These are phyloP conservation scores for Mollisia scopiformis DNA, from an alignment of 2,329 filamentous ascomycete species.

Conservation along the genomic window DNA sequence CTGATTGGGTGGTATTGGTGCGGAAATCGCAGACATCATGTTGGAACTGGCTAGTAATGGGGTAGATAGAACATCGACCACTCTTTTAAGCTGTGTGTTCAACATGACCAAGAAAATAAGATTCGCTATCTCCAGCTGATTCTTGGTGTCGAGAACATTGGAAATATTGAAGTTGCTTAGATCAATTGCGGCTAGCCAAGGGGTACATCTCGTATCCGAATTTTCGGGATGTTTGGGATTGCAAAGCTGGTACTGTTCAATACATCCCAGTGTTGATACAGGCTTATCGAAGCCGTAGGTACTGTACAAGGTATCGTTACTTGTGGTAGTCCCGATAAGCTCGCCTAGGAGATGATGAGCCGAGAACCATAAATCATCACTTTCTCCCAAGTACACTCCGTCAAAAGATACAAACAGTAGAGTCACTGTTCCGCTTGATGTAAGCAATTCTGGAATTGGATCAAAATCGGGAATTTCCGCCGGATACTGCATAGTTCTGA, in stretches of 20 bases:
- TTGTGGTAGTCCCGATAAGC: not conserved
- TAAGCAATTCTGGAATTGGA: not conserved
- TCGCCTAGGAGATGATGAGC: not conserved
- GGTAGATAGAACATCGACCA: not conserved
- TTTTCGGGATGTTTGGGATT: not conserved
- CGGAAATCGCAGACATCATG: not conserved
- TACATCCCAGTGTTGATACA: not conserved
- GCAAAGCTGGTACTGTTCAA: not conserved
- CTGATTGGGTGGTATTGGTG: not conserved
- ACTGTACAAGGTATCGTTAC: not conserved
- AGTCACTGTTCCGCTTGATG: not conserved
- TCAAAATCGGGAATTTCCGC: not conserved
- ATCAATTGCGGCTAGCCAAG: not conserved
- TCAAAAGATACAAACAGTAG: not conserved
- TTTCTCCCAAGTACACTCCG: not conserved
- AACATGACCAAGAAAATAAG: not conserved
- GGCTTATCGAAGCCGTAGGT: not conserved
- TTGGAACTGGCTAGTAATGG: not conserved
- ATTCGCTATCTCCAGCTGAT: not conserved
- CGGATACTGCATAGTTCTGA: not conserved
- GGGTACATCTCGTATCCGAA: not conserved
- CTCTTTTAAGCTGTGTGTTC: not conserved
- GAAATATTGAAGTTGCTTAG: not conserved
- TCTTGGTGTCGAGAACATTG: not conserved
- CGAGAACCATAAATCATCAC: not conserved